A percentile compares a stretch with the other conserved stretches of the same genome.
These are phyloP conservation scores for Lodderomyces metapsilosis DNA, from an alignment of 1,139 yeast genomes.

Conservation along the genomic window DNA sequence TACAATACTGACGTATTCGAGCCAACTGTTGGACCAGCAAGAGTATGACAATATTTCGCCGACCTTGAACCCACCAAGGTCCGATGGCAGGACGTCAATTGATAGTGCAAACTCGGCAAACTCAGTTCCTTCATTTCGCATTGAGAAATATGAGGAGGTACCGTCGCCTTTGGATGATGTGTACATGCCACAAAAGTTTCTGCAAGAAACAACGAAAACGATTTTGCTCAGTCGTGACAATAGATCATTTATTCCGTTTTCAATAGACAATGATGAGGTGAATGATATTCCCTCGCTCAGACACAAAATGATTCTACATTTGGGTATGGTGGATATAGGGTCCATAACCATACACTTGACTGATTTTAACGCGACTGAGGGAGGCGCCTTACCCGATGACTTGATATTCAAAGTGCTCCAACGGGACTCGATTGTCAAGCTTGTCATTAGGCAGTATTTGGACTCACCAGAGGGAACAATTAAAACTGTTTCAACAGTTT, in stretches of 20 bases:
- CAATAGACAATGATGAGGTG: constrained; percentile 21
- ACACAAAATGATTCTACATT: constrained; percentile 39
- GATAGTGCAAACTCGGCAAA: constrained; percentile 10
- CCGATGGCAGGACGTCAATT: constrained; percentile 5
- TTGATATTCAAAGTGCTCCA: constrained; percentile 30
- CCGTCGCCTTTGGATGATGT: constrained; percentile 20
- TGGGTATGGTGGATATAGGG: constrained; percentile 43
- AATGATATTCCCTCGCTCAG: constrained; percentile 20
- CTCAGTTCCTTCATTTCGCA: constrained; percentile 7
- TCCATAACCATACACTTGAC: constrained; percentile 60
- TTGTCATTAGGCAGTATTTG: constrained; percentile 38
- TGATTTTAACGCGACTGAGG: constrained; percentile 65
- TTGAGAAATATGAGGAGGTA: constrained; percentile 3
- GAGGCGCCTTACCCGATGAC: constrained; percentile 57
- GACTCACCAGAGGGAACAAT: constrained; percentile 26
- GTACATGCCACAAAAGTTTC: constrained; percentile 28
- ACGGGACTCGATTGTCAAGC: constrained; percentile 21
- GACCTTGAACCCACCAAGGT: constrained; percentile 6
- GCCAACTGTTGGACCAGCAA: constrained; percentile 10
- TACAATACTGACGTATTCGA: constrained; percentile 10
- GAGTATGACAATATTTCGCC: constrained; percentile 4
- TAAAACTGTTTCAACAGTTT: constrained; percentile 39
- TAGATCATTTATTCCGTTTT: constrained; percentile 46
- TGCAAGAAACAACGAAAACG: constrained; percentile 9
- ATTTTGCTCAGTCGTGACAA: constrained; percentile 65